Conservation (phyloP, 2,329 filamentous ascomycete species). For the Alternaria sp. region DNA sequence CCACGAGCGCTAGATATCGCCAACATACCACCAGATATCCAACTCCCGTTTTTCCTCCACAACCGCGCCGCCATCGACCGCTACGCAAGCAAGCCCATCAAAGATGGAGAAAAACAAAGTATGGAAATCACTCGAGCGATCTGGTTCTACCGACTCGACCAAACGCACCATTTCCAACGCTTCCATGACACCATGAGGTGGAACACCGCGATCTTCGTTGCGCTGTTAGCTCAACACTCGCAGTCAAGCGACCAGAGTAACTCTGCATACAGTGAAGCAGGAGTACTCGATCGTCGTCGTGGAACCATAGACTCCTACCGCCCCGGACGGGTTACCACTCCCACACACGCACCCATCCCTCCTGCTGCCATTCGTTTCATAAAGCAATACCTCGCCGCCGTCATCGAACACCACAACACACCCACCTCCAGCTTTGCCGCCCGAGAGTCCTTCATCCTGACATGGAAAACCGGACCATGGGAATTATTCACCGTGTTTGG, state of each 20-base stretch:
- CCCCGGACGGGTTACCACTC: background rate
- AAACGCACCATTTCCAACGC: conserved; percentile 28
- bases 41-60: conserved; percentile 28
- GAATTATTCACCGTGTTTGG: conserved; percentile 17
- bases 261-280: too few species aligned
- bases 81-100: conserved; percentile 11
- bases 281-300: background rate
- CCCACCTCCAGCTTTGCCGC: conserved; percentile 10
- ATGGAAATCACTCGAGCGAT: conserved; percentile 24
- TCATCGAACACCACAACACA: conserved; percentile 29
- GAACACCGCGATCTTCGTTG: conserved; percentile 29
- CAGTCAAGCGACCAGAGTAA: background rate
- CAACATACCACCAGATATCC: conserved; percentile 27
- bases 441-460: conserved; percentile 22
- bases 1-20: conserved; percentile 4
- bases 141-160: conserved; percentile 30
- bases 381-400: conserved; percentile 21
- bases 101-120: conserved; percentile 12
- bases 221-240: conserved; percentile 15
- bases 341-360: background rate
- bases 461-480: conserved; percentile 17
- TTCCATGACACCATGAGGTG: conserved; percentile 30
- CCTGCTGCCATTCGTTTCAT: conserved; percentile 19
- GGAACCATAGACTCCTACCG: background rate
- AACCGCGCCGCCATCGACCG: conserved; percentile 16